phyloP scores from a whole-genome alignment of 2,329 filamentous ascomycete species.

The Fusarium oligoseptatum region DNA sequence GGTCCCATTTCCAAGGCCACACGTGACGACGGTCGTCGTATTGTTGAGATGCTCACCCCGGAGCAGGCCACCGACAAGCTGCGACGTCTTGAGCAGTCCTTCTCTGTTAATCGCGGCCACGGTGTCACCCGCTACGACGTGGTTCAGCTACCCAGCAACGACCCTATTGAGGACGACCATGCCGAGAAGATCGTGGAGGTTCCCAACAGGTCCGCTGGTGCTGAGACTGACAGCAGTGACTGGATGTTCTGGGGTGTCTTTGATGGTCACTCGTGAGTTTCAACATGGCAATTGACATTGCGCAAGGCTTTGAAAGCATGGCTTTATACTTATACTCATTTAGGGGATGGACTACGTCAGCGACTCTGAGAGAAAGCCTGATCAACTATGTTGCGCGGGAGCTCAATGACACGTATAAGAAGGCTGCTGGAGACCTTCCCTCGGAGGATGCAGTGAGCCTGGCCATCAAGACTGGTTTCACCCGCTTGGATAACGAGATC shows the following conservation, averaged over 20 bases:
- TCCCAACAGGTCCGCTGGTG: conserved; percentile 66
- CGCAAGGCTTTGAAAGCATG: not conserved
- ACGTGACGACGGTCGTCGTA: conserved; percentile 84
- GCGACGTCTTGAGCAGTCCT: conserved; percentile 91
- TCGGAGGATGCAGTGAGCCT: conserved; percentile 84
- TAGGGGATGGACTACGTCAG: conserved; percentile 97
- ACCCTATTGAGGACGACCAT: conserved; percentile 98
- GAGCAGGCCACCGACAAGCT: conserved; percentile 94
- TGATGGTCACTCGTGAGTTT: conserved; percentile 88
- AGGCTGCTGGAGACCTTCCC: conserved; percentile 73
- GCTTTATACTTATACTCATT: conserved; percentile 29
- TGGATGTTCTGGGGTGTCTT: conserved; percentile 99
- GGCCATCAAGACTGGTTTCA: conserved; percentile 94
- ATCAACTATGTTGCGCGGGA: conserved; percentile 95
- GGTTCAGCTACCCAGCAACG: conserved; percentile 94
- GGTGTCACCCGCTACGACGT: conserved; percentile 96
- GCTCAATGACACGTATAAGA: conserved; percentile 91
- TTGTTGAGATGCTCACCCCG: conserved; percentile 95
- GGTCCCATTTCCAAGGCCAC: conserved; percentile 90
- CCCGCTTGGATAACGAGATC: conserved; percentile 91
- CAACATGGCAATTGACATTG: not conserved
- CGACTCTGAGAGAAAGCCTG: conserved; percentile 90
- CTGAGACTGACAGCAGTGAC: conserved; percentile 73
- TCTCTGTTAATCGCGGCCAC: conserved; percentile 86
- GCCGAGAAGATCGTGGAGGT: conserved; percentile 98